Evolutionary conservation across 106 monocot species (phyloP), one percentile per base, ranked within the genome.

Genomic region (Dioscorea alata): DNA sequence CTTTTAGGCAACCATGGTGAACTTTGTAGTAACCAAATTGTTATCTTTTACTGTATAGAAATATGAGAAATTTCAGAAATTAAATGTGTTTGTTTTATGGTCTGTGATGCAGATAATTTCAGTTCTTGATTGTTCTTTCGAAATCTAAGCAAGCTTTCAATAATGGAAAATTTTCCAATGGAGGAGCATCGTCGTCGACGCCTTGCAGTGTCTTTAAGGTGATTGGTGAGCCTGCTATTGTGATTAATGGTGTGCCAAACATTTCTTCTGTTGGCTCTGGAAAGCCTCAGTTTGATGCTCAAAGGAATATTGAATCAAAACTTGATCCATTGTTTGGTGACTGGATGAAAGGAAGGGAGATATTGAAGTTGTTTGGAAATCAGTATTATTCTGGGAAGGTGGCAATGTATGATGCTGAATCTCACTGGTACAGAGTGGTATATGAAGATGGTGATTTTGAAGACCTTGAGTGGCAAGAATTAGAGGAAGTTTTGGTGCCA

Each of bases 391-490:
- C 54, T 58, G 94, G 90, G 12, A 72, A 81, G 65, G 94, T 94
- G 51, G 73, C 58, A 19, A 75, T 78, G 49, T 94, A 71, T 74
- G 85, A 92, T 59, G 34, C 62, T 52, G 80, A 90, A 74, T 73
- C 65, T 51, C 86, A 93, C 60, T 93, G 89, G 87, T 94, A 85
- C 51, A 78, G 70, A 49, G 85, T 95, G 52, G 81, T 85, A 8
- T 94, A 94, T 74, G 85, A 94, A 79, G 90, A 90, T 75, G 88
- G 90, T 17, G 85, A 90, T 68, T 65, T 66, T 50, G 87, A 94
- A 69, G 90, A 87, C 76, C 75, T 94, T 32, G 81, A 84, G 57
- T 90, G 89, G 86, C 66, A 71, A 63, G 89, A 94, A 73, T 70
- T 94, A 15, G 80, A 87, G 66, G 80, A 80, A 22, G 61, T 85